Percentiles rank a stretch among this genome's conserved stretches.
phyloP scores from a whole-genome alignment of 176 grass and related monocot genomes.

The Dendrocalamus sinicus region DNA sequence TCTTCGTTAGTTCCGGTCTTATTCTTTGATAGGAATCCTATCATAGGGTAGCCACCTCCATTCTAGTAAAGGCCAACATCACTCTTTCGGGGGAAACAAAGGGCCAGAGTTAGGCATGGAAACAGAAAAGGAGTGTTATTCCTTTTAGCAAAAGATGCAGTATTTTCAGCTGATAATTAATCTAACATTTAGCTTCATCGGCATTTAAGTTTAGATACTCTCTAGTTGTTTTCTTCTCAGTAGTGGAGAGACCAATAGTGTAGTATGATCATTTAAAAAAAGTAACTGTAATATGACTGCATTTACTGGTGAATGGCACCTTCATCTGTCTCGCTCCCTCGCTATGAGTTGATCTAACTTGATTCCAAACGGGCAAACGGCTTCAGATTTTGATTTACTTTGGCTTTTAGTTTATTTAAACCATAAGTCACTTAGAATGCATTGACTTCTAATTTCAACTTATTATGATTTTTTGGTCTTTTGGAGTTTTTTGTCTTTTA shows the following conservation, averaged over 20 bases:
- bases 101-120: slow-evolving; percentile 16
- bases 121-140: not conserved
- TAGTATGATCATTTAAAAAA: not conserved
- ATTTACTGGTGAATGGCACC: not conserved
- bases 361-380: no score
- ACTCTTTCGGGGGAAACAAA: not conserved
- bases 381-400: no score
- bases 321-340: not conserved
- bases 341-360: no score
- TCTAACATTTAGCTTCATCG: not conserved
- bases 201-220: not conserved
- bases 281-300: not conserved
- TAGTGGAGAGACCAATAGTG: not conserved
- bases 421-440: no score
- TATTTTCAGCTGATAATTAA: not conserved
- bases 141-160: not conserved
- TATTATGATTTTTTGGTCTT: no score
- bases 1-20: not conserved
- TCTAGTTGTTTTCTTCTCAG: no score
- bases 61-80: not conserved
- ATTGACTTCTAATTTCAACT: no score
- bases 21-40: no score
- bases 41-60: not conserved
- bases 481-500: no score
- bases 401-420: no score